A percentile compares a stretch with the other conserved stretches of the same genome.
phyloP scores from a whole-genome alignment of 306 rosid genomes.

The Quillaja saponaria region DNA sequence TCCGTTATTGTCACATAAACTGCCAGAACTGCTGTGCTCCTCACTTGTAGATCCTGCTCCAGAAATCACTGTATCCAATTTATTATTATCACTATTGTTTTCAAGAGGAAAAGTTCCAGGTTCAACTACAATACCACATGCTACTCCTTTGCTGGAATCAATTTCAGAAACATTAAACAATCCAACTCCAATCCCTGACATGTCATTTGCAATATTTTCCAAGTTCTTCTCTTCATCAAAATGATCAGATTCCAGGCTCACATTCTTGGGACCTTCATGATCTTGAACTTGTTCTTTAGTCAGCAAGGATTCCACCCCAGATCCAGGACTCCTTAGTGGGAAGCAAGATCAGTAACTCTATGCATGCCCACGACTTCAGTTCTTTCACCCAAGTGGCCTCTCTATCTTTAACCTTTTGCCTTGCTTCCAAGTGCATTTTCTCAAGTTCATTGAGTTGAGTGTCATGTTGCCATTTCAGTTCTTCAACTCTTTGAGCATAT shows the following conservation, averaged over 20 bases:
- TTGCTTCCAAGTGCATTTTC: conserved; percentile 39
- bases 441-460: conserved; percentile 47
- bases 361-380: conserved; percentile 44
- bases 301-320: conserved; percentile 36
- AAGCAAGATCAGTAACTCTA: conserved; percentile 45
- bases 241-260: conserved; percentile 29
- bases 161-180: conserved; percentile 26
- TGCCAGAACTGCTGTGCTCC: conserved; percentile 23
- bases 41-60: conserved; percentile 27
- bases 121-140: conserved; percentile 25
- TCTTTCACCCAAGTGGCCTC: conserved; percentile 53
- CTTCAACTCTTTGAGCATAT: conserved; percentile 34
- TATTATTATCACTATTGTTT: conserved; percentile 26
- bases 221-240: conserved; percentile 24
- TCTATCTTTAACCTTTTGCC: conserved; percentile 36
- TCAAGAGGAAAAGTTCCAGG: conserved; percentile 14
- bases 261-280: conserved; percentile 22
- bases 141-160: conserved; percentile 30
- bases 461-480: conserved; percentile 33
- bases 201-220: conserved; percentile 24
- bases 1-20: conserved; percentile 37
- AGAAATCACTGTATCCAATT: conserved; percentile 20
- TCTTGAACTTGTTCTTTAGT: conserved; percentile 29
- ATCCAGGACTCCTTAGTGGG: conserved; percentile 21
- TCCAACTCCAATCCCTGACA: conserved; percentile 28